phyloP scores from a whole-genome alignment of 2,329 filamentous ascomycete species.

The Cryphonectria parasitica region DNA sequence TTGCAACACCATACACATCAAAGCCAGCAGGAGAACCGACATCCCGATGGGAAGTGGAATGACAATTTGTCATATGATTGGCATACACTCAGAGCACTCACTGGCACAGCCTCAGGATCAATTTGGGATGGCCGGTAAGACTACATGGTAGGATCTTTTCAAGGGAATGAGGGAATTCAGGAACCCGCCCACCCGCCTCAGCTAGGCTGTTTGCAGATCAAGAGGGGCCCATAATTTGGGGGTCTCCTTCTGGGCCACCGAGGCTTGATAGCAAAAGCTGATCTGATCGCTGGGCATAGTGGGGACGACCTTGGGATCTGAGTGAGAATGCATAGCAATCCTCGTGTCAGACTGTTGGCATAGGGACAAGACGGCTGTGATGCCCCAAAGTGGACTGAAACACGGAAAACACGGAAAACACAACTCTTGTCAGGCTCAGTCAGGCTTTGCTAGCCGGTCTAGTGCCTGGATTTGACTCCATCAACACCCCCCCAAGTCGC shows the following conservation, averaged over 20 bases:
- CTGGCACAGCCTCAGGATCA: no score
- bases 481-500: not conserved
- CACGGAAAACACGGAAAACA: not conserved
- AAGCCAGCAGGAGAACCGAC: no score
- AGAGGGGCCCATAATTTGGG: not conserved
- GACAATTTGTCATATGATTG: no score
- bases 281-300: not conserved
- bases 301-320: no score
- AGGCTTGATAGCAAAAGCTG: not conserved
- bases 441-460: no score
- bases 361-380: not conserved
- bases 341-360: not conserved
- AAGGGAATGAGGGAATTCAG: not conserved
- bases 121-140: not conserved
- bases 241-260: not conserved
- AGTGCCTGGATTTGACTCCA: not conserved
- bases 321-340: not conserved
- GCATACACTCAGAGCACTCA: no score
- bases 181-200: not conserved
- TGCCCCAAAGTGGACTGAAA: constrained; percentile 2
- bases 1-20: no score
- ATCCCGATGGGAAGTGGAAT: no score
- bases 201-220: not conserved
- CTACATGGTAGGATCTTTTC: not conserved
- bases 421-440: not conserved